phyloP scores from a whole-genome alignment of 1,284 basidiomycete species.

The Inonotus obliquus region DNA sequence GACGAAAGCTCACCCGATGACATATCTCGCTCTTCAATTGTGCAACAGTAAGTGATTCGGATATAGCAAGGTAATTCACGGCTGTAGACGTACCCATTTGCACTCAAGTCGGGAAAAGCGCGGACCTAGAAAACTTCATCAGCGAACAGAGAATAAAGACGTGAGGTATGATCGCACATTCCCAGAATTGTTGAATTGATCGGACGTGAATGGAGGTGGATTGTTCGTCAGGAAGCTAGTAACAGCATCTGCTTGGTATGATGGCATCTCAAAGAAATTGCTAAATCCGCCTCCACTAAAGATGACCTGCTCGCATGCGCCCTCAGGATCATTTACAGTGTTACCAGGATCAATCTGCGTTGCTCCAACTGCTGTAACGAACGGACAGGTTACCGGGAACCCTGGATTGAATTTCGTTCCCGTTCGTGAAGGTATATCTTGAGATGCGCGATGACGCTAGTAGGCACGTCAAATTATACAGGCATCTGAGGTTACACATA shows the following conservation, averaged over 20 bases:
- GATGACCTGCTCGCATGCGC: slow-evolving; percentile 26
- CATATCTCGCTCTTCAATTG: slow-evolving; percentile 20
- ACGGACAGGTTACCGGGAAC: slow-evolving; percentile 31
- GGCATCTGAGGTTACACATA: not conserved
- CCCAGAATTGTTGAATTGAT: slow-evolving; percentile 28
- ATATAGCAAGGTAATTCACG: not conserved
- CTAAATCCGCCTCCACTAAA: slow-evolving; percentile 35
- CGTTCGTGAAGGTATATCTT: not conserved
- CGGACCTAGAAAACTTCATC: slow-evolving; percentile 20
- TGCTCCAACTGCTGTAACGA: slow-evolving; percentile 33
- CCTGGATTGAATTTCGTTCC: slow-evolving; percentile 20
- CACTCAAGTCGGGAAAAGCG: slow-evolving; percentile 22
- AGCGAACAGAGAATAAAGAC: not conserved
- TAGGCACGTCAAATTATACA: not conserved
- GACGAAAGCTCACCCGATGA: slow-evolving; percentile 20
- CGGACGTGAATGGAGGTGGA: slow-evolving; percentile 25
- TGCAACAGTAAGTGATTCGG: not conserved
- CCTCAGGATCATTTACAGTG: slow-evolving; percentile 24
- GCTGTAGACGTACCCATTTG: slow-evolving; percentile 18
- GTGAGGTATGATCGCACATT: slow-evolving; percentile 23
- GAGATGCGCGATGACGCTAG: not conserved
- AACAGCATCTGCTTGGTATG: slow-evolving; percentile 28
- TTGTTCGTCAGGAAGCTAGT: slow-evolving; percentile 27
- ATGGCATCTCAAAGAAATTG: slow-evolving; percentile 30
- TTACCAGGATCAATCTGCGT: slow-evolving; percentile 26